Conservation (phyloP, 345 rosid genomes). For the Salix suchowensis region DNA sequence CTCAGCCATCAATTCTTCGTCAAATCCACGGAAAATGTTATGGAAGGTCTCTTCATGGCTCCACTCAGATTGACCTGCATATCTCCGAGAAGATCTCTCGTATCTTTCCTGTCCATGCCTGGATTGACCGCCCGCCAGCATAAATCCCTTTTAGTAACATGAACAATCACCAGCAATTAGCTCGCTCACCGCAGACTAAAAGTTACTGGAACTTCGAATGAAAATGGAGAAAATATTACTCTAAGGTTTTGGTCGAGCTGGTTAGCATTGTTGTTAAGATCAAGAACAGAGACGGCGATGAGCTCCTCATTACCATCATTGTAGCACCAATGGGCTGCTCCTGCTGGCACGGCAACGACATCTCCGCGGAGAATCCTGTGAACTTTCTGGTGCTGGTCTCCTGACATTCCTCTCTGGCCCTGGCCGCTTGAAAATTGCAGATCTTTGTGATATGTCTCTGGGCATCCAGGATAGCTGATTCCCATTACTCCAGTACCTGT, state of each 20-base stretch:
- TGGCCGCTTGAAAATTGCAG: not conserved
- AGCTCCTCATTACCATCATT: constrained; percentile 35
- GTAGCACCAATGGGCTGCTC: constrained; percentile 33
- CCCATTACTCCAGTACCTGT: constrained; percentile 26
- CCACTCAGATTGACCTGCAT: not conserved
- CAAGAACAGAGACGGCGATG: constrained; percentile 20
- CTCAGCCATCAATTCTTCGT: constrained; percentile 25
- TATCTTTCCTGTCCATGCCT: constrained; percentile 2
- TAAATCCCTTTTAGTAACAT: constrained; percentile 13
- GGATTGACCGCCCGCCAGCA: constrained; percentile 24
- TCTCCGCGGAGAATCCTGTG: constrained; percentile 29
- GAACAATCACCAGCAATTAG: not conserved
- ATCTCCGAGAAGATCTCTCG: not conserved
- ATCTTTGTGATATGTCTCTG: constrained; percentile 27
- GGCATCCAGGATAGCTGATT: constrained; percentile 28
- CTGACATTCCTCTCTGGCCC: not conserved
- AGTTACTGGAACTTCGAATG: not conserved
- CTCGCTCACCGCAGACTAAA: not conserved
- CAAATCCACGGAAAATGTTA: constrained; percentile 28
- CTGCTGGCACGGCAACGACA: constrained; percentile 28
- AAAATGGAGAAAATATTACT: not conserved
- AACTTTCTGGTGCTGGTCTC: constrained; percentile 38
- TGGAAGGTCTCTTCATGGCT: constrained; percentile 1
- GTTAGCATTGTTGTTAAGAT: constrained; percentile 24
- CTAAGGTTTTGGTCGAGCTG: constrained; percentile 25